These are phyloP conservation scores for Cystobasidiaceae sp. DNA, from an alignment of 1,284 basidiomycete species.

Conservation along the genomic window DNA sequence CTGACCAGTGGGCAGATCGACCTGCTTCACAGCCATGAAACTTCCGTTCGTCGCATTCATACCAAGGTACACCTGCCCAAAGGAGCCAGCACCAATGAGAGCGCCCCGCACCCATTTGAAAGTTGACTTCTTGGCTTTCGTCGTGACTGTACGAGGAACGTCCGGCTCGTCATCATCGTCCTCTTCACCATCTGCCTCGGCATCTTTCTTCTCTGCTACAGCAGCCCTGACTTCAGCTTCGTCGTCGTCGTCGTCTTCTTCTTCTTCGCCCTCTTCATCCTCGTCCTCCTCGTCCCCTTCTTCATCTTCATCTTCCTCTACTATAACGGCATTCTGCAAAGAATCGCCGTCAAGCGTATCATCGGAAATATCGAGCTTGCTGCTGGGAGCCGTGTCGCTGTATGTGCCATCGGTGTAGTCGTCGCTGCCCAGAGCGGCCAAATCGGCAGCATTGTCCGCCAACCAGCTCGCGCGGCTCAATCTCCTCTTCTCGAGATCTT, in stretches of 20 bases:
- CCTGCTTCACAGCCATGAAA: constrained; percentile 99
- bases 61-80: constrained; percentile 65
- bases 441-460: background rate
- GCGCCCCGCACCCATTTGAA: constrained; percentile 94
- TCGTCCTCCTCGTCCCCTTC: constrained; percentile 54
- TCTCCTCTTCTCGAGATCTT: constrained; percentile 82
- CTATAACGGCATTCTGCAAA: constrained; percentile 48
- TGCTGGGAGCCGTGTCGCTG: constrained; percentile 8
- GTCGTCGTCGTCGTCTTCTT: constrained; percentile 42
- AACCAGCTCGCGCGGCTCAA: constrained; percentile 48
- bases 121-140: constrained; percentile 52
- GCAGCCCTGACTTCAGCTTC: too few relatives aligned
- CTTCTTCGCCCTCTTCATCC: constrained; percentile 47
- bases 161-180: constrained; percentile 49
- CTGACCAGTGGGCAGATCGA: constrained; percentile 81
- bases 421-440: constrained; percentile 12
- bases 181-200: constrained; percentile 42
- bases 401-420: background rate
- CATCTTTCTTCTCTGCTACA: constrained; percentile 37
- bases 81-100: constrained; percentile 92
- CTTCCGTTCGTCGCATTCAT: constrained; percentile 93
- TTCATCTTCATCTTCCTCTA: constrained; percentile 45
- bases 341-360: constrained; percentile 32
- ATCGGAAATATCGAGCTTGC: constrained; percentile 29
- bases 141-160: constrained; percentile 56